Evolutionary conservation across 2,329 filamentous ascomycete genomes (phyloP).

Genomic region (Ilyonectria destructans): DNA sequence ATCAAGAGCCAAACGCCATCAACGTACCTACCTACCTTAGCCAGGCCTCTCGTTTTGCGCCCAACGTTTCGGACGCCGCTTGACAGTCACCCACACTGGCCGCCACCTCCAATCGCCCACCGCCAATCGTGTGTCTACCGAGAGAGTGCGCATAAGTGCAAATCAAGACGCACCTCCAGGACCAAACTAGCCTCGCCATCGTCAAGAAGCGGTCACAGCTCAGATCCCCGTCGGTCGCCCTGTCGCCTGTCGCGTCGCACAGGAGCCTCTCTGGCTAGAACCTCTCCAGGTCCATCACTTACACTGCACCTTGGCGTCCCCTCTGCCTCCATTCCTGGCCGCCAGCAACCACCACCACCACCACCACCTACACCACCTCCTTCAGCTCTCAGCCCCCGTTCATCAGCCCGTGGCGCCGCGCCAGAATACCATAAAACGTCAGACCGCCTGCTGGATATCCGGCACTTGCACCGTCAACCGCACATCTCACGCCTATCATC

Average conservation of each 20-base stretch:
- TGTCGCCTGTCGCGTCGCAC: conserved; percentile 1
- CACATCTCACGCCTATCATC: conserved; percentile 37
- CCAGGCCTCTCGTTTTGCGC: conserved; percentile 1
- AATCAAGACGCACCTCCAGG: conserved; percentile 4
- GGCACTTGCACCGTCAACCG: conserved; percentile 31
- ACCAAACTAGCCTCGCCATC: conserved; percentile 8
- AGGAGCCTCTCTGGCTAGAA: conserved; percentile 13
- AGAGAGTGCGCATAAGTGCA: conserved; percentile 12
- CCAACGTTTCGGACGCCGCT: conserved; percentile 11
- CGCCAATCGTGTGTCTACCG: conserved; percentile 9
- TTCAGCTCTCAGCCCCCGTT: conserved; percentile 37
- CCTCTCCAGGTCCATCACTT: conserved; percentile 31
- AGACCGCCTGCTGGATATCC: conserved; percentile 43
- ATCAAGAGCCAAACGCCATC: neutral
- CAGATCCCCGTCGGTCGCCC: neutral
- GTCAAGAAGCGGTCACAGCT: conserved; percentile 29
- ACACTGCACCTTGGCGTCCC: conserved; percentile 36
- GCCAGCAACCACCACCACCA: conserved; percentile 22
- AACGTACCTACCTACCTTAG: conserved; percentile 10
- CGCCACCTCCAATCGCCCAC: conserved; percentile 2
- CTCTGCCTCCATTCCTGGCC: conserved; percentile 24
- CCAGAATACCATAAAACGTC: conserved; percentile 47
- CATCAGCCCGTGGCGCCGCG: conserved; percentile 39
- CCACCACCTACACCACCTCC: conserved; percentile 36
- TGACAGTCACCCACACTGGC: conserved; percentile 2